Percentiles rank a stretch among this genome's conserved stretches.
These are phyloP conservation scores for Fusarium mundagurra DNA, from an alignment of 2,329 filamentous ascomycete genomes.

Conservation along the genomic window DNA sequence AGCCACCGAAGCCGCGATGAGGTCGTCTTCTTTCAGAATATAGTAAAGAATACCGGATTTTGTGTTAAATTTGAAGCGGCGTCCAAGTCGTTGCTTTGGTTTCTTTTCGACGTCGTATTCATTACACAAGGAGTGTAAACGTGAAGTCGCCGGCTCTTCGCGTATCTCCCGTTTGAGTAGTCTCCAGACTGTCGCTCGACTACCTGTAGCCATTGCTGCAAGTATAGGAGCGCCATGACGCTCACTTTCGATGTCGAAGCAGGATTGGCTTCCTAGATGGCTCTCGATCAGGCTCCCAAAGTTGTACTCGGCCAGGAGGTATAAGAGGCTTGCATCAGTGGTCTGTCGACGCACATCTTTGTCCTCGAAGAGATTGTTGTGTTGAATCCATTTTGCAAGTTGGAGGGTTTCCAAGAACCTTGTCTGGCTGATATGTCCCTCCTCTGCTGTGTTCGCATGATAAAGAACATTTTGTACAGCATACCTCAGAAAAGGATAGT, in stretches of 20 bases:
- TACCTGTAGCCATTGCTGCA: neutral
- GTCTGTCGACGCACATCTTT: neutral
- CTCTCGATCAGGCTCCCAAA: neutral
- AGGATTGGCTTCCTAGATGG: neutral
- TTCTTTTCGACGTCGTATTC: fast-evolving
- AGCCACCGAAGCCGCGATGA: too few relatives aligned
- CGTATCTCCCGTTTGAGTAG: neutral
- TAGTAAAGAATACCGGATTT: neutral
- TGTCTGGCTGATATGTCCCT: fast-evolving
- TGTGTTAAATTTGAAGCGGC: neutral
- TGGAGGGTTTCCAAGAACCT: neutral
- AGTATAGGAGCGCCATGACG: neutral
- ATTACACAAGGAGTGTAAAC: neutral
- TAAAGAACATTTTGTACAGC: constrained; percentile 11
- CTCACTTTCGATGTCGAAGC: neutral
- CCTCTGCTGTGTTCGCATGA: constrained; percentile 24
- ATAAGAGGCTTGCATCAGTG: neutral
- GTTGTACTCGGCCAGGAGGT: neutral
- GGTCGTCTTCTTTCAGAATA: too few relatives aligned
- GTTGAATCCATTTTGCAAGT: neutral
- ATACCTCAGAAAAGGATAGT: constrained; percentile 26
- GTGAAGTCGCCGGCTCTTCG: fast-evolving
- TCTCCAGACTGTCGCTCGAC: neutral
- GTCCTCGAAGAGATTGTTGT: constrained; percentile 6
- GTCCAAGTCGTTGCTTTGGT: fast-evolving